Evolutionary conservation across 805 yeast genomes (phyloP), one percentile per base, ranked within the genome.

Genomic region (Saturnispora quitensis): DNA sequence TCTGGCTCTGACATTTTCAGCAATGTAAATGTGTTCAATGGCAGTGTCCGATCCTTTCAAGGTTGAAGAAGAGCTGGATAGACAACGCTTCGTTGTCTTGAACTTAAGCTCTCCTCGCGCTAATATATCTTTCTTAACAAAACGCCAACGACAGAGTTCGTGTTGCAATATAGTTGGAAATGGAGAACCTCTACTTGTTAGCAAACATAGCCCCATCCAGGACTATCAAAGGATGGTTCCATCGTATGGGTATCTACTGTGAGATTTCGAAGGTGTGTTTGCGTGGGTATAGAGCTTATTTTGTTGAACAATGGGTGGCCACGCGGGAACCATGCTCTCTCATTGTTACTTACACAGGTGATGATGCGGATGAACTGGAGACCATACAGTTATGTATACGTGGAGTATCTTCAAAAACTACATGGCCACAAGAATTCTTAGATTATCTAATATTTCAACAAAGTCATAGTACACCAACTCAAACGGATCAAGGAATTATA

Each of bases 231-330:
- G 20, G 9, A 7, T 43, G 47, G 51, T 49, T 49, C 43, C 13
- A 49, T 38, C 31, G 31, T 17, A 18, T 12, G 20, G 35, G 42
- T 3, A 22, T 40, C 22, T 31, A 5, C 10, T 24, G 44, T 12
- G 51, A 49, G 12, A 22, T 43, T 22, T 22, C 47, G 2, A 43
- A 20, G 24, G 52, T 50, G 17, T 13, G 24, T 36, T 34, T 54
- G 12, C n/a, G 42, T 1, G 98, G 99, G 1, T 89, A 85, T 63
- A 98, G 93, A 66, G 77, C 86, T 15, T 93, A 93, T 64, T 73
- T 93, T 38, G 96, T 91, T 10, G 98, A 93, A 65, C 97, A 91
- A 66, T 93, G 99, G 99, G 84, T 86, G 3, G 75, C 84, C 34
- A 82, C 82, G 53, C 72, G 98, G 44, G 73, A 77, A 42, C 69